Evolutionary conservation across 441 rosid genomes (phyloP).

Genomic region (Adansonia grandidieri): DNA sequence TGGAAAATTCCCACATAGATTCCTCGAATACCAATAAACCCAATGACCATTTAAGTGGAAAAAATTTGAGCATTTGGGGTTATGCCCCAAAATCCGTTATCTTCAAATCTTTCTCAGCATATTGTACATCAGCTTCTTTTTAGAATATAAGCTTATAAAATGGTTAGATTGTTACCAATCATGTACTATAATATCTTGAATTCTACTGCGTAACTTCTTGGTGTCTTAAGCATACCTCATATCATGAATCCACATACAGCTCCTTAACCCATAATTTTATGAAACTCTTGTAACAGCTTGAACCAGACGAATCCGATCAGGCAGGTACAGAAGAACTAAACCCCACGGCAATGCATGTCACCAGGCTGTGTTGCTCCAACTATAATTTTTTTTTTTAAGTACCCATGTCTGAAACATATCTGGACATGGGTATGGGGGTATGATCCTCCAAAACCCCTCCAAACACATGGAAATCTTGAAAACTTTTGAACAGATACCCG

Average conservation of each 20-base stretch:
- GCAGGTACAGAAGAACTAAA: background rate
- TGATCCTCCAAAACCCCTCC: too few relatives aligned
- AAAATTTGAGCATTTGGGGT: background rate
- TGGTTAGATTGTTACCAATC: background rate
- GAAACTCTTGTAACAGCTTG: background rate
- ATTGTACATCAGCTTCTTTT: background rate
- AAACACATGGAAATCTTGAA: too few relatives aligned
- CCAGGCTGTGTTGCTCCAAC: background rate
- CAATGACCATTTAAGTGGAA: background rate
- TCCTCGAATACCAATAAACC: background rate
- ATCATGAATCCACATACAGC: background rate
- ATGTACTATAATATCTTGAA: background rate
- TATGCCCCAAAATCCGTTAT: background rate
- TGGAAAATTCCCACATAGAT: background rate
- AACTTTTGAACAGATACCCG: too few relatives aligned
- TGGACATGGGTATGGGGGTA: too few relatives aligned
- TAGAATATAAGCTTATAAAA: background rate
- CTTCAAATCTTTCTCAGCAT: background rate
- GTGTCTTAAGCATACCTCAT: background rate
- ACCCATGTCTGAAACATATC: too few relatives aligned
- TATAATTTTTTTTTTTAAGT: too few relatives aligned
- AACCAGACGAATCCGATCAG: background rate
- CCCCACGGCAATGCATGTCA: background rate
- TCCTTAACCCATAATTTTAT: background rate
- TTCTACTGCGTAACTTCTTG: background rate